phyloP scores from a whole-genome alignment of 305 asterid genomes.

The Ilex paraguariensis region DNA sequence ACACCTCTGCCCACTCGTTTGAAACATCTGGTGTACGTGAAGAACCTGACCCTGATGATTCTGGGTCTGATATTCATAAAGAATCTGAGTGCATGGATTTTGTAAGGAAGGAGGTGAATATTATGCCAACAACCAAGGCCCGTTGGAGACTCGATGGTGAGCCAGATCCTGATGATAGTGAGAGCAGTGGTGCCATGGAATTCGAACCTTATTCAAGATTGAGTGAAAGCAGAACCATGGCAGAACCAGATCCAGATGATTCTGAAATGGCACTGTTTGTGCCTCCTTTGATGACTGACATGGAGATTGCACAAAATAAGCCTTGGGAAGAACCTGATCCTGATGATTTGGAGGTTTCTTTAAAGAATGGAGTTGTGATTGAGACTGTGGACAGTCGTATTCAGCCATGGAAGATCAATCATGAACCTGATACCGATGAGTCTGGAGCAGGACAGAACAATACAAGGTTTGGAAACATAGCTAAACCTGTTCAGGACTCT shows the following conservation, averaged over 20 bases:
- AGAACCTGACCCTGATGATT: slow-evolving; percentile 25
- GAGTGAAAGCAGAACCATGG: not conserved
- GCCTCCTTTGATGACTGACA: slow-evolving; percentile 9
- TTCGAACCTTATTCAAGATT: slow-evolving; percentile 21
- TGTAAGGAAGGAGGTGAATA: not conserved
- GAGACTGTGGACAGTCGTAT: not conserved
- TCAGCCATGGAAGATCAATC: not conserved
- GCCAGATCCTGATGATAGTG: slow-evolving; percentile 22
- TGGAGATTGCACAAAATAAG: not conserved
- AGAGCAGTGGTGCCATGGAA: slow-evolving; percentile 22
- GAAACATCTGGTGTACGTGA: slow-evolving; percentile 28
- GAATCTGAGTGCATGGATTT: slow-evolving; percentile 2
- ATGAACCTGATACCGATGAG: slow-evolving; percentile 23
- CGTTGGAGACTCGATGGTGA: not conserved
- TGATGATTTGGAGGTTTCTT: slow-evolving; percentile 5
- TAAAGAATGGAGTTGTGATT: not conserved
- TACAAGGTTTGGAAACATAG: slow-evolving; percentile 8
- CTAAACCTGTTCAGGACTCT: slow-evolving; percentile 10
- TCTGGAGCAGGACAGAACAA: slow-evolving; percentile 12
- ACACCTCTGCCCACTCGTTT: slow-evolving; percentile 26
- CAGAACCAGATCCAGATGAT: slow-evolving; percentile 19
- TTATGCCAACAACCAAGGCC: not conserved
- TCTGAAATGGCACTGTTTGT: not conserved
- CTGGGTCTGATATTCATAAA: slow-evolving; percentile 5
- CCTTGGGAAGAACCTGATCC: slow-evolving; percentile 21